phyloP scores from a whole-genome alignment of 306 rosid genomes.

The Pyrus pyrifolia region DNA sequence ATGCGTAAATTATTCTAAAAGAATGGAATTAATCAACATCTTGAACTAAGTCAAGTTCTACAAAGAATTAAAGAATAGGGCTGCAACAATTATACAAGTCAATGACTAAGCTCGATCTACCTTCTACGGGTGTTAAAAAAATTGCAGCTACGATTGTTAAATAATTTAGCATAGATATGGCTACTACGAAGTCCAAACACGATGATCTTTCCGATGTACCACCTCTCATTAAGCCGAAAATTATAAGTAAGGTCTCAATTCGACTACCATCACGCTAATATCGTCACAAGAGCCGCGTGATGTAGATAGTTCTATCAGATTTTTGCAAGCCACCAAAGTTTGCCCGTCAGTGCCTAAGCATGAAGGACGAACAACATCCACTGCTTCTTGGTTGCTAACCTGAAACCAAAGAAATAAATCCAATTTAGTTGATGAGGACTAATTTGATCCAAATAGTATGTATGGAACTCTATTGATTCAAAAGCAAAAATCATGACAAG shows the following conservation, averaged over 20 bases:
- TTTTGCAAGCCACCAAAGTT: slow-evolving; percentile 67
- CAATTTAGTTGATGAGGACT: slow-evolving; percentile 1
- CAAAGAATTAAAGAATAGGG: slow-evolving; percentile 15
- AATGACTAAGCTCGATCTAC: background rate
- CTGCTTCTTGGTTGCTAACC: slow-evolving; percentile 91
- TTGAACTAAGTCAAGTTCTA: background rate
- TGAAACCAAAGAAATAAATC: slow-evolving; percentile 28
- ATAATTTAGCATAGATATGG: slow-evolving; percentile 7
- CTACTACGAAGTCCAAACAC: background rate
- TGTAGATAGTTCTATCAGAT: slow-evolving; percentile 63
- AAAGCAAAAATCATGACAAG: background rate
- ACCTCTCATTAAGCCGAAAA: background rate
- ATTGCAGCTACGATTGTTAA: slow-evolving; percentile 5
- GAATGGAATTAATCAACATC: slow-evolving; percentile 11
- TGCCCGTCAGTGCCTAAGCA: slow-evolving; percentile 39
- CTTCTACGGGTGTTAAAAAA: background rate
- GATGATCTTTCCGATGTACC: background rate
- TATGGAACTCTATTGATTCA: background rate
- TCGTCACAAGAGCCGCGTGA: slow-evolving; percentile 84
- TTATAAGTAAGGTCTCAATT: slow-evolving; percentile 44
- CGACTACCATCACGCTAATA: slow-evolving; percentile 73
- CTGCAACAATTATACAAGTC: slow-evolving; percentile 6
- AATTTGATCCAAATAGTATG: background rate
- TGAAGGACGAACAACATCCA: slow-evolving; percentile 59
- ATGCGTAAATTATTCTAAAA: background rate